Evolutionary conservation across 495 filamentous ascomycete genomes (phyloP), one percentile per base, ranked within the genome.

Genomic region (Lophiostoma macrostomum): DNA sequence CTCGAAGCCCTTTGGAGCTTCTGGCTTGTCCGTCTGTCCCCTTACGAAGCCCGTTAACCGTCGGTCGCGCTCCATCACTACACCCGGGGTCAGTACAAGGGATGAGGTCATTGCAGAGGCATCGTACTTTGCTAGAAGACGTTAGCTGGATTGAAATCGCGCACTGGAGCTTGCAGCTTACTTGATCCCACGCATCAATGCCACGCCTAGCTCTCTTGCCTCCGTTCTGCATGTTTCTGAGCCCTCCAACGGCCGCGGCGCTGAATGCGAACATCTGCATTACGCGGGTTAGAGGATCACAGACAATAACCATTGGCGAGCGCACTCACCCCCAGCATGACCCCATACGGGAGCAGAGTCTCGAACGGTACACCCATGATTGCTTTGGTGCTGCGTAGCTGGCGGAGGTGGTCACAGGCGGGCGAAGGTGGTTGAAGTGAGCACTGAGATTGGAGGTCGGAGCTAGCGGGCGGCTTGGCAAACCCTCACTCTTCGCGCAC

Each of bases 11-110:
- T 77, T 73, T 13, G 93, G 94, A 29, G 93, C 93, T 51, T 75
- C 68, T 40, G 81, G 74, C 41, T 83, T 85, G 71, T 91, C 86
- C 60, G 83, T 86, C 70, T 99, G 93, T 31, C 90, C 94, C 74
- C 94, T 79, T 63, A 86, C 61, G 41, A 69, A 79, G 54, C 93
- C 93, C 41, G 93, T 99, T 68, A 99, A 78, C 66, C 93, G 79
- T 60, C 84, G 75, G 68, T 99, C 93, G 65, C 93, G 82, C 51
- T 96, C 86, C 90, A 97, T 96, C 94, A 99, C 93, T 97, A 60
- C 60, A 39, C 27, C n/a, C 23, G 45, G 28, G 40, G 45, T 38
- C 51, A 70, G 72, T 43, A 58, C 44, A 25, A 41, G 47, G 47
- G 27, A 34, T 49, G 36, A 42, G 20, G 31, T 44, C 36, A 42